Evolutionary conservation across 495 filamentous ascomycete genomes (phyloP).

Genomic region (Cercophora samala): DNA sequence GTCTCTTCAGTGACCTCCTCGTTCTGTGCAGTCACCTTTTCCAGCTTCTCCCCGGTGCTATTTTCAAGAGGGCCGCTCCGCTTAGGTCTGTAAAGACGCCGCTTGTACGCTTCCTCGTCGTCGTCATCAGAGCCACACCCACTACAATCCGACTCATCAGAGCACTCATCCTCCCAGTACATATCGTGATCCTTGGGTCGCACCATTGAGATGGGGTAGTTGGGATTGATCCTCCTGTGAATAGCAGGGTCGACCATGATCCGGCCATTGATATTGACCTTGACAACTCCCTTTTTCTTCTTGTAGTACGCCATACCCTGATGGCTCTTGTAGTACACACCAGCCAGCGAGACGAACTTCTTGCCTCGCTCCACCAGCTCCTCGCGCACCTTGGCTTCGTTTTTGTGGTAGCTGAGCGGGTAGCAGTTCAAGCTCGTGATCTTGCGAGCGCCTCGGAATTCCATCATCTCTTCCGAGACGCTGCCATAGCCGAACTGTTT

Average conservation of each 20-base stretch:
- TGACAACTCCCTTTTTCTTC: slow-evolving; percentile 73
- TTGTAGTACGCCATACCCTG: slow-evolving; percentile 82
- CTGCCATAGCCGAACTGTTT: slow-evolving; percentile 55
- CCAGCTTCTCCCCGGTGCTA: slow-evolving; percentile 57
- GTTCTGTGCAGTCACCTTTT: slow-evolving; percentile 47
- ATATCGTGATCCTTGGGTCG: slow-evolving; percentile 73
- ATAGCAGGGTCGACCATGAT: slow-evolving; percentile 90
- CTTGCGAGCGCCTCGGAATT: slow-evolving; percentile 80
- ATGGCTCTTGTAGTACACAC: slow-evolving; percentile 83
- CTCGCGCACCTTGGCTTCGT: slow-evolving; percentile 59
- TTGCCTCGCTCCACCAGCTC: slow-evolving; percentile 80
- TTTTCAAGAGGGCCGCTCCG: slow-evolving; percentile 52
- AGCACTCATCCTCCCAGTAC: slow-evolving; percentile 57
- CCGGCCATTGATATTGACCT: slow-evolving; percentile 86
- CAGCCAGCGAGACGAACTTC: slow-evolving; percentile 74
- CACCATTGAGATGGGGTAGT: slow-evolving; percentile 78
- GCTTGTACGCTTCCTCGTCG: slow-evolving; percentile 17
- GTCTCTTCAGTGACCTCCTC: slow-evolving; percentile 29
- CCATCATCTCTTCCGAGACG: slow-evolving; percentile 68
- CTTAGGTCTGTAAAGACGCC: background rate
- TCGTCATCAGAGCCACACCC: slow-evolving; percentile 44
- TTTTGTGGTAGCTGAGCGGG: slow-evolving; percentile 78
- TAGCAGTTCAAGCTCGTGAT: slow-evolving; percentile 76
- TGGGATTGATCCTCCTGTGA: slow-evolving; percentile 83
- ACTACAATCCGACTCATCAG: slow-evolving; percentile 50